Evolutionary conservation across 2,329 filamentous ascomycete species (phyloP).

Genomic region (Cercospora zeina): DNA sequence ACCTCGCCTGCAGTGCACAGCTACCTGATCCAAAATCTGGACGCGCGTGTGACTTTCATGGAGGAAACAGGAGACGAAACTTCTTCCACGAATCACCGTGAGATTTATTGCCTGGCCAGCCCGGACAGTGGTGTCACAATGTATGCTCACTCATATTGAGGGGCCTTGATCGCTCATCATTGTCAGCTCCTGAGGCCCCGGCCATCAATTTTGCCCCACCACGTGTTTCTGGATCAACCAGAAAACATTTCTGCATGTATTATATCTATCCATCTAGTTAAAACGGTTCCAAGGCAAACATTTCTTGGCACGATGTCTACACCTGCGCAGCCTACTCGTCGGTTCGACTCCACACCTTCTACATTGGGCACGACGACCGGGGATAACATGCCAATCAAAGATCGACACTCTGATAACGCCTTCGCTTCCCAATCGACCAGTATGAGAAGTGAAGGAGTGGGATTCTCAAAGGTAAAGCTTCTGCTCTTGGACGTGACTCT

Average conservation of each 20-base stretch:
- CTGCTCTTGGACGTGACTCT: background rate
- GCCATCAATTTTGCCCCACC: background rate
- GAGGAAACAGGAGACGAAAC: background rate
- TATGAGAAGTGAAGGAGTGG: background rate
- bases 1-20: background rate
- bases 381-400: background rate
- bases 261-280: slow-evolving; percentile 3
- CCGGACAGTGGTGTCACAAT: background rate
- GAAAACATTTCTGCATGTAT: background rate
- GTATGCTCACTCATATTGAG: background rate
- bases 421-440: background rate
- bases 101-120: background rate
- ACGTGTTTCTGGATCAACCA: background rate
- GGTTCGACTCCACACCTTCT: slow-evolving; percentile 10
- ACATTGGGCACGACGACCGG: slow-evolving; percentile 3
- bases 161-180: background rate
- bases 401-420: background rate
- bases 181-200: background rate
- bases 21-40: slow-evolving; percentile 4
- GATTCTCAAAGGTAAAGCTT: background rate
- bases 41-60: background rate
- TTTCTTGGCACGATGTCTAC: slow-evolving; percentile 8
- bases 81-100: slow-evolving; percentile 3
- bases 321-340: background rate
- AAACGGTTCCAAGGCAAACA: background rate